phyloP scores from a whole-genome alignment of 169 alveolate genomes.

The Plasmodium gonderi region DNA sequence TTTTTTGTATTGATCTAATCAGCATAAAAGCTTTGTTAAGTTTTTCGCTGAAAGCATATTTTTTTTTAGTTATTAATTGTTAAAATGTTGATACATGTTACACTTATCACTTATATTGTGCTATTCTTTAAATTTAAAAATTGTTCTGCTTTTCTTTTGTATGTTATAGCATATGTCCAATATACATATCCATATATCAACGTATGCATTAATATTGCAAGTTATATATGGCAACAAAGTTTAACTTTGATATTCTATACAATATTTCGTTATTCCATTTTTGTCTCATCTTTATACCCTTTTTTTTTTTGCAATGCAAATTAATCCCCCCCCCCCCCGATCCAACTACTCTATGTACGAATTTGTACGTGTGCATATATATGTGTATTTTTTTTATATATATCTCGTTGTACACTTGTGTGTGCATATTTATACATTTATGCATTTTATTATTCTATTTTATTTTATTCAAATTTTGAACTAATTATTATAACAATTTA shows the following conservation, averaged over 20 bases:
- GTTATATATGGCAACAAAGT: background rate
- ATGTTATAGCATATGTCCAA: background rate
- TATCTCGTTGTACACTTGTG: background rate
- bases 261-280: background rate
- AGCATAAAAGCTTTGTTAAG: background rate
- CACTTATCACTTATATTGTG: background rate
- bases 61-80: background rate
- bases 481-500: background rate
- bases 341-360: background rate
- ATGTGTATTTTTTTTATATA: background rate
- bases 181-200: background rate
- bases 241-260: background rate
- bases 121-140: background rate
- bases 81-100: background rate
- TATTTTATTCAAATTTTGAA: background rate
- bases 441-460: background rate
- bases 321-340: slow-evolving; percentile 2
- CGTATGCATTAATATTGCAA: background rate
- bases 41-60: background rate
- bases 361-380: background rate
- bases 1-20: background rate
- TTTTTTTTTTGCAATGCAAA: too few species aligned
- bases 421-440: background rate
- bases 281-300: background rate
- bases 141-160: background rate